phyloP scores from a whole-genome alignment of 805 yeast species.

The Yamadazyma laniorum region DNA sequence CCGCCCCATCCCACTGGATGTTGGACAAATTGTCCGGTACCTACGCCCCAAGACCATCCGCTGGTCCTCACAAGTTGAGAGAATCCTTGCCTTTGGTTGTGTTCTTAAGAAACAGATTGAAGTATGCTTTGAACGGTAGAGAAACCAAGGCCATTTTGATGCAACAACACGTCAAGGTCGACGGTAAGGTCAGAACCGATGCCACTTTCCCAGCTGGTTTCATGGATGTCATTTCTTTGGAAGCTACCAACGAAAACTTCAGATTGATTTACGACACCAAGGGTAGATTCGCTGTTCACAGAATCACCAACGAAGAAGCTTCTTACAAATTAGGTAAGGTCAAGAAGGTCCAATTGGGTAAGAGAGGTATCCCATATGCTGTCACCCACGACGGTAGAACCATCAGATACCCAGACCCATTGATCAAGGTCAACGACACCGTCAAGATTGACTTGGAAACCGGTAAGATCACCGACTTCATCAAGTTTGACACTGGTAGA shows the following conservation, averaged over 20 bases:
- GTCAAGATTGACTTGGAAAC: conserved; percentile 95
- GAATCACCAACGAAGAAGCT: conserved; percentile 98
- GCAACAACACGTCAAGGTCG: conserved; percentile 98
- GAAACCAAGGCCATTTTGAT: conserved; percentile 97
- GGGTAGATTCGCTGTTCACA: conserved; percentile 99
- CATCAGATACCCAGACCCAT: conserved; percentile 99
- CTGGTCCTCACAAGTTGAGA: conserved; percentile 99
- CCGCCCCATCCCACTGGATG: conserved; percentile 99
- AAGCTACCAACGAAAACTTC: conserved; percentile 99
- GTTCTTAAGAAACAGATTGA: conserved; percentile 97
- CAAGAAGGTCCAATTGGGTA: conserved; percentile 97
- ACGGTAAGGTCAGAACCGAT: conserved; percentile 99
- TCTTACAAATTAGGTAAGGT: conserved; percentile 97
- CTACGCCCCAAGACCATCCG: conserved; percentile 99
- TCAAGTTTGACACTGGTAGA: conserved; percentile 40
- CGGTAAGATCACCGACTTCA: conserved; percentile 74
- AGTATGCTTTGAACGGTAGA: conserved; percentile 98
- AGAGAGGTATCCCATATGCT: conserved; percentile 96
- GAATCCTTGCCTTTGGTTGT: conserved; percentile 97
- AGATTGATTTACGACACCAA: conserved; percentile 97
- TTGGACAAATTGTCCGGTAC: conserved; percentile 99
- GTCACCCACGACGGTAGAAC: conserved; percentile 99
- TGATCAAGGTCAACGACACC: conserved; percentile 94
- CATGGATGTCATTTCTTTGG: conserved; percentile 97
- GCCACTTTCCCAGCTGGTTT: conserved; percentile 98